phyloP scores from a whole-genome alignment of 371 early-diverging fungal species.

The Mortierella sp. region DNA sequence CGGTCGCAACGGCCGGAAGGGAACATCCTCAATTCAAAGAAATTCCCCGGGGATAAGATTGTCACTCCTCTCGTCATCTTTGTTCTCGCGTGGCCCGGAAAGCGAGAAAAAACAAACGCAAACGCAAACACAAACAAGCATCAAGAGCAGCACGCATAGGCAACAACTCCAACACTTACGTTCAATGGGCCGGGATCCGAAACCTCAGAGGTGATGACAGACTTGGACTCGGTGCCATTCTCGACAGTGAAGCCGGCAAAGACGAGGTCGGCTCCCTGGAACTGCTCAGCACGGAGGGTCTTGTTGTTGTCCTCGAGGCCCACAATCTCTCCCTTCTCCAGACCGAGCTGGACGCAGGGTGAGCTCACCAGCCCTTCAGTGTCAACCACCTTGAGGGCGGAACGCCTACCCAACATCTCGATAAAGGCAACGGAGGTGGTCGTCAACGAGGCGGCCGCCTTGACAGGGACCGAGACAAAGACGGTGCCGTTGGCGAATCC shows the following conservation, averaged over 20 bases:
- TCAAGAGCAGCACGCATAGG: background rate
- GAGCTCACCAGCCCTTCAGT: constrained; percentile 72
- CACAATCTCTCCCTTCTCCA: constrained; percentile 47
- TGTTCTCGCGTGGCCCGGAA: background rate
- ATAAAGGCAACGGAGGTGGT: constrained; percentile 77
- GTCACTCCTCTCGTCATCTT: background rate
- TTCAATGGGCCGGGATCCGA: constrained; percentile 67
- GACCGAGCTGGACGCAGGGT: constrained; percentile 73
- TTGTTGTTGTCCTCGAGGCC: constrained; percentile 60
- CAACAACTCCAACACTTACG: constrained; percentile 57
- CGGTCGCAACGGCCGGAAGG: background rate
- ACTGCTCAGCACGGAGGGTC: constrained; percentile 61
- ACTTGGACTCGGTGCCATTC: constrained; percentile 54
- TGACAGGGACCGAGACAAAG: constrained; percentile 70
- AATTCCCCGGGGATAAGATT: background rate
- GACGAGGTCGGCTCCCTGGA: constrained; percentile 61
- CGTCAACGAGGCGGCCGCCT: constrained; percentile 68
- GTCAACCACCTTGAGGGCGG: constrained; percentile 66
- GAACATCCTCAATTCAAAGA: background rate
- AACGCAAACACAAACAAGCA: background rate
- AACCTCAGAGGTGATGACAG: constrained; percentile 43
- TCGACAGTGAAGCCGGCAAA: constrained; percentile 27
- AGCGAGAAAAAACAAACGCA: background rate
- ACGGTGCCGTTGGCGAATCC: constrained; percentile 65
- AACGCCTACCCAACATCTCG: constrained; percentile 77